Conservation (phyloP, 352 stramenopile genomes). For the Sclerospora graminicola region DNA sequence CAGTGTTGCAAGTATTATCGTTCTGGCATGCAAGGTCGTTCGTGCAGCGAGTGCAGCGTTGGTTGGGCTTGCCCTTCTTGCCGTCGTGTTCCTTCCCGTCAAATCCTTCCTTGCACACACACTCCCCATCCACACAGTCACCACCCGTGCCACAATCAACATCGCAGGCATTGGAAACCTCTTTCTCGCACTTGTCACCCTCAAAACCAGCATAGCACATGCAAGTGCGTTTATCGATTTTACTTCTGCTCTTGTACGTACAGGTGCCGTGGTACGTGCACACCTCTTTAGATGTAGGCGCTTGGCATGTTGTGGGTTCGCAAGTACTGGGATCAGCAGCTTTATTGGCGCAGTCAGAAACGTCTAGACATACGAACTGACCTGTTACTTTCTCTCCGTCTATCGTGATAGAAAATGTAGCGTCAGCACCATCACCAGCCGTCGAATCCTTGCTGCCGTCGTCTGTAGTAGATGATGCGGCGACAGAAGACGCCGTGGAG, state of each 20-base stretch:
- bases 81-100: slow-evolving; percentile 30
- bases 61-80: slow-evolving; percentile 38
- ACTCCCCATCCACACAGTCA: slow-evolving; percentile 39
- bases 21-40: slow-evolving; percentile 49
- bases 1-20: slow-evolving; percentile 34
- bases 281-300: slow-evolving; percentile 27
- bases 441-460: slow-evolving; percentile 14
- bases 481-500: neutral
- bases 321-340: slow-evolving; percentile 35
- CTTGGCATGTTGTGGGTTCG: slow-evolving; percentile 25
- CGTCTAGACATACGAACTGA: slow-evolving; percentile 43
- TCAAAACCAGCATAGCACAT: slow-evolving; percentile 40
- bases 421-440: slow-evolving; percentile 13
- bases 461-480: slow-evolving; percentile 1
- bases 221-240: slow-evolving; percentile 43
- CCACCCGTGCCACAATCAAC: slow-evolving; percentile 44
- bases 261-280: slow-evolving; percentile 69
- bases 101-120: slow-evolving; percentile 37
- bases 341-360: slow-evolving; percentile 51
- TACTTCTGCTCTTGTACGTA: slow-evolving; percentile 56
- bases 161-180: slow-evolving; percentile 33
- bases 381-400: slow-evolving; percentile 39
- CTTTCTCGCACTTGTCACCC: slow-evolving; percentile 39
- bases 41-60: slow-evolving; percentile 39
- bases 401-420: slow-evolving; percentile 48